Evolutionary conservation across 2,329 filamentous ascomycete species (phyloP).

Genomic region (Massarina eburnea): DNA sequence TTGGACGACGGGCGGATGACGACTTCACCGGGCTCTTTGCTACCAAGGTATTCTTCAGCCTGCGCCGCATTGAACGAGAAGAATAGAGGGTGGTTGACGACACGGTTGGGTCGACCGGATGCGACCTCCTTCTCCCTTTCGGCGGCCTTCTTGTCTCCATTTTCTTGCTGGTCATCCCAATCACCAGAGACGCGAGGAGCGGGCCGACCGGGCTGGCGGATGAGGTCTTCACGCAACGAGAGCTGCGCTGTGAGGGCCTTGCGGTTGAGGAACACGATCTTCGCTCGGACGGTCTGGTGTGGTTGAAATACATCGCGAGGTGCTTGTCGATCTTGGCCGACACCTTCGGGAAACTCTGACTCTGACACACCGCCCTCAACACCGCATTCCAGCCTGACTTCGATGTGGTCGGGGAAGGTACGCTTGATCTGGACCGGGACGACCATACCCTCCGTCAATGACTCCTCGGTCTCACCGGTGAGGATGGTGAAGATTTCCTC

Average conservation of each 20-base stretch:
- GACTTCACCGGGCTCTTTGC: constrained; percentile 81
- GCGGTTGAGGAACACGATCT: constrained; percentile 83
- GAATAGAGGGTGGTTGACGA: constrained; percentile 98
- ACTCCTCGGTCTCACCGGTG: constrained; percentile 86
- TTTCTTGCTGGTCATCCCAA: constrained; percentile 85
- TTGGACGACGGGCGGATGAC: constrained; percentile 96
- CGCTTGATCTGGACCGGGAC: constrained; percentile 85
- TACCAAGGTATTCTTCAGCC: constrained; percentile 89
- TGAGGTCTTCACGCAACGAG: constrained; percentile 77
- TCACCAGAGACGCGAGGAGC: constrained; percentile 57
- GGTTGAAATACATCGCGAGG: constrained; percentile 68
- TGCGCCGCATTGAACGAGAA: constrained; percentile 88
- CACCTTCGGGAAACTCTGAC: constrained; percentile 74
- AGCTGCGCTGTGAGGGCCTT: constrained; percentile 83
- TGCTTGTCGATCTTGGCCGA: constrained; percentile 52
- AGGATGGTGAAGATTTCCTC: constrained; percentile 95
- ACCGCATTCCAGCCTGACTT: constrained; percentile 90
- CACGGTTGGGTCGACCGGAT: constrained; percentile 83
- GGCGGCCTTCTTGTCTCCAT: constrained; percentile 73
- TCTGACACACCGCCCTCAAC: constrained; percentile 86
- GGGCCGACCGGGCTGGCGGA: constrained; percentile 64
- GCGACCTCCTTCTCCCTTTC: constrained; percentile 83
- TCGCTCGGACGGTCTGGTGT: constrained; percentile 85
- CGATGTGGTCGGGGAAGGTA: constrained; percentile 88
- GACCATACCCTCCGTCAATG: constrained; percentile 86